phyloP scores from a whole-genome alignment of 768 basidiomycete species.

The Mycena chlorophos region DNA sequence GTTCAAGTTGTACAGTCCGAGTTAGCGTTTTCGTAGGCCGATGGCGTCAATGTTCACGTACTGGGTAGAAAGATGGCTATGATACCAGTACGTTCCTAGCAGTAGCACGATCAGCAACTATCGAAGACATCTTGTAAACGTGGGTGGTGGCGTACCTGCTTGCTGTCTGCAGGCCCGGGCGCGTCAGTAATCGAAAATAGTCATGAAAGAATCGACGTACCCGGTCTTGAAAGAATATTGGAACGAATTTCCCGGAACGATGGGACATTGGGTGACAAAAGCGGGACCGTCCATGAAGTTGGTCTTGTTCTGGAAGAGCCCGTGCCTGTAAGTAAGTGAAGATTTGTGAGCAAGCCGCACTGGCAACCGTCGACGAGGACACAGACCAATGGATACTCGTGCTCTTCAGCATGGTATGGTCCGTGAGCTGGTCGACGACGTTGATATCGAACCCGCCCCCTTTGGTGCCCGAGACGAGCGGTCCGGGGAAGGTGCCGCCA shows the following conservation, averaged over 20 bases:
- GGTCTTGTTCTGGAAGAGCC: conserved; percentile 32
- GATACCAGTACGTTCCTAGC: background rate
- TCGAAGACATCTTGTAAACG: no score
- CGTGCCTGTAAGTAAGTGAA: conserved; percentile 37
- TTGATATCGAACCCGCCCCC: conserved; percentile 35
- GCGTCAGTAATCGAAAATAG: background rate
- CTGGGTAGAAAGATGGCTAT: background rate
- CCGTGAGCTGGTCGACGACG: conserved; percentile 37
- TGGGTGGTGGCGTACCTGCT: background rate
- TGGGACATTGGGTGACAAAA: conserved; percentile 37
- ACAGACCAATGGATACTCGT: conserved; percentile 27
- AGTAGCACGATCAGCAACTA: background rate
- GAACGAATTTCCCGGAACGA: conserved; percentile 29
- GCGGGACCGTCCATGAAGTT: conserved; percentile 37
- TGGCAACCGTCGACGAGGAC: no score
- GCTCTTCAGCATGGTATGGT: conserved; percentile 36
- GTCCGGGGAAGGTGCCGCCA: conserved; percentile 46
- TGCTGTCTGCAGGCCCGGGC: background rate
- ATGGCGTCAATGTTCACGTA: background rate
- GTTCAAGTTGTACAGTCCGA: no score
- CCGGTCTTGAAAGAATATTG: conserved; percentile 26
- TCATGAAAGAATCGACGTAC: conserved; percentile 23
- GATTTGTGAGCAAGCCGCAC: no score
- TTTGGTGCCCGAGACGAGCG: conserved; percentile 38
- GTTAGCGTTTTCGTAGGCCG: background rate